Base-by-base conservation (phyloP, 371 early-diverging fungal genomes). In the Mucor piriformis region DNA sequence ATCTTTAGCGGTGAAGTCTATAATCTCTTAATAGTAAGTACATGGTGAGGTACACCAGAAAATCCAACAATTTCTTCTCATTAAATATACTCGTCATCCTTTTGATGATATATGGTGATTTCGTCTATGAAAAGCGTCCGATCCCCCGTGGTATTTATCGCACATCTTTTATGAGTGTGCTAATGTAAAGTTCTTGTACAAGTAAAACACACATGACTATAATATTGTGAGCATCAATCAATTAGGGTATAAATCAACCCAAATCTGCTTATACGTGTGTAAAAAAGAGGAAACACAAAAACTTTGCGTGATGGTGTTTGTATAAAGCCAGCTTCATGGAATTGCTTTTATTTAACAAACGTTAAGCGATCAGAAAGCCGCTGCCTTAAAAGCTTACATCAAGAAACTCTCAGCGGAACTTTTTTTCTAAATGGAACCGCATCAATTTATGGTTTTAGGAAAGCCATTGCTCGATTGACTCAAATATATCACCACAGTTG, bases 31-130 rank as follows among this genome's bases (percentile, higher is more conserved):
- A 51, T 20, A 20, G 61, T 18, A 34, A 65, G 63, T 5, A 56
- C 34, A 42, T 72, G 68, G 43, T 54, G 33, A 10, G 72, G 60
- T 3, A 25, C 40, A 15, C 55, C 59, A 1, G 62, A 57, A 37
- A 61, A 63, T 13, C 65, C 68, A 27, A 57, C 50, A 15, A 72
- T 72, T 16, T 61, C 61, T 24, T 68, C 72, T 16, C 72, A 65
- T 59, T 65, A 67, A 24, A 72, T 65, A 20, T 57, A 72, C 13
- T 64, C 54, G 0, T 65, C 68, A 29, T 61, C 47, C 13, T 64
- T 64, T 51, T 57, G 51, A 51, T 69, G 69, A 59, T 61, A 69
- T 0, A 69, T 47, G 6, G 61, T 4, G 44, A 37, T 37, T 33
- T n/a, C 33, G 34, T 3, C 27, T 21, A 23, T 24, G 47, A 5